phyloP scores from a whole-genome alignment of 2,329 filamentous ascomycete species.

The Sarocladiaceae sp. region DNA sequence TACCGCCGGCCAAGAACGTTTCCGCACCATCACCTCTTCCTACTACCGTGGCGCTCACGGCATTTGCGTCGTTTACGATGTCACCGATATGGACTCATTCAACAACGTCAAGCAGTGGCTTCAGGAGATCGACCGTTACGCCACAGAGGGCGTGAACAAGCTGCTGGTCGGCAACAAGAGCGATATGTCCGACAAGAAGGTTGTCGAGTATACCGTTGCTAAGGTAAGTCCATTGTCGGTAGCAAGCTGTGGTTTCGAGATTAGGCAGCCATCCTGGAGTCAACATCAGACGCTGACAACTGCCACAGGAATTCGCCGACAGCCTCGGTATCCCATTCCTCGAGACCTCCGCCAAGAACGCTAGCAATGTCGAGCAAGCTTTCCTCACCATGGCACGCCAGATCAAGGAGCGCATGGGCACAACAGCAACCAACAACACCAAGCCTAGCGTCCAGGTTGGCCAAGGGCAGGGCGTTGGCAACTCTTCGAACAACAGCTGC shows the following conservation, averaged over 20 bases:
- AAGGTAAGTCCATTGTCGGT: too few relatives aligned
- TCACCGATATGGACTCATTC: constrained; percentile 99
- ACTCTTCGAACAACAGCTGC: constrained; percentile 79
- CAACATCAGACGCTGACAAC: constrained; percentile 18
- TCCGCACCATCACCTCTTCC: constrained; percentile 98
- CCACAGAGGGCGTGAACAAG: constrained; percentile 99
- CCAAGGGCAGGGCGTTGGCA: constrained; percentile 89
- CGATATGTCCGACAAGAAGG: constrained; percentile 99
- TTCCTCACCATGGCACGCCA: constrained; percentile 99
- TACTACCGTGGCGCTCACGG: constrained; percentile 99
- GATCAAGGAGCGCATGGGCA: constrained; percentile 99
- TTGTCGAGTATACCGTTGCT: constrained; percentile 97
- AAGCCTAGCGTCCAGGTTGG: constrained; percentile 97
- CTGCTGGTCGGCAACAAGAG: constrained; percentile 99
- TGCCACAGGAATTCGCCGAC: constrained; percentile 87
- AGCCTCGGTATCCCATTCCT: constrained; percentile 98
- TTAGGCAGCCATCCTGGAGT: too few relatives aligned
- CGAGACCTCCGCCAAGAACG: constrained; percentile 99
- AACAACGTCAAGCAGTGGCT: constrained; percentile 99
- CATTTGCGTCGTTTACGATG: constrained; percentile 99
- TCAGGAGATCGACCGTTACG: constrained; percentile 98
- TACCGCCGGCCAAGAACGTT: constrained; percentile 97
- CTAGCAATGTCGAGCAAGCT: constrained; percentile 98
- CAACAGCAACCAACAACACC: constrained; percentile 91
- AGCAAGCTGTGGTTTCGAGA: too few relatives aligned